Evolutionary conservation across 345 rosid genomes (phyloP), one percentile per base, ranked within the genome.

Genomic region (sweet orange (Citrus sinensis)): DNA sequence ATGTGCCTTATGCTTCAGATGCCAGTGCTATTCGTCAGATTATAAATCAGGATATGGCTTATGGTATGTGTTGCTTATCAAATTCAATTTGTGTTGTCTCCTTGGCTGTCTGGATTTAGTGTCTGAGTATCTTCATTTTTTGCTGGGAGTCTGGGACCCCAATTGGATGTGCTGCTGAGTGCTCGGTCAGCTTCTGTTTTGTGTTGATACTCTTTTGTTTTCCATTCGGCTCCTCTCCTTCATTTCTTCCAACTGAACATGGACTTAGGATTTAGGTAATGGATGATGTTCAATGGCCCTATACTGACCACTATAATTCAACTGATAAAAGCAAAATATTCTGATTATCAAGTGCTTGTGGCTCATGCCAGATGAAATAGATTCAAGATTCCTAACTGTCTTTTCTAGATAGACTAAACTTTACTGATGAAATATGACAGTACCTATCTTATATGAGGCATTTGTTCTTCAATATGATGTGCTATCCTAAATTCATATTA

Each of bases 1-100:
- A 89, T 86, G 90, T 89, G n/a, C 97, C 98, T 10, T 93, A 95
- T 82, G 83, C 98, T 74, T 83, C 94, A 19, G 96, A 92, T 79
- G 84, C 89, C 66, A 22, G 78, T 80, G 90, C 98, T 76, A 93
- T 95, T 72, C 83, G 86, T 74, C 85, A 87, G 76, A 79, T 93
- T 61, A 82, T 95, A 71, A 61, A 80, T 9, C 78, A 20, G 77
- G 97, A 95, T 82, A 82, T 81, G 55, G 91, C 97, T 58, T 91
- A 89, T 79, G 97, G 97, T 92, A 86, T 42, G 78, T 80, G 54
- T 56, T 29, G 24, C n/a, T 59, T 20, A 32, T 55, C 27, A n/a
- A 51, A 14, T 62, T 77, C 56, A 35, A 75, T 56, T 67, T 71
- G 55, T 75, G 27, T 46, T 30, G 20, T 70, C 49, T 65, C 10